Evolutionary conservation across 257 asterid genomes (phyloP), one percentile per base, ranked within the genome.

Genomic region (Sherardia arvensis): DNA sequence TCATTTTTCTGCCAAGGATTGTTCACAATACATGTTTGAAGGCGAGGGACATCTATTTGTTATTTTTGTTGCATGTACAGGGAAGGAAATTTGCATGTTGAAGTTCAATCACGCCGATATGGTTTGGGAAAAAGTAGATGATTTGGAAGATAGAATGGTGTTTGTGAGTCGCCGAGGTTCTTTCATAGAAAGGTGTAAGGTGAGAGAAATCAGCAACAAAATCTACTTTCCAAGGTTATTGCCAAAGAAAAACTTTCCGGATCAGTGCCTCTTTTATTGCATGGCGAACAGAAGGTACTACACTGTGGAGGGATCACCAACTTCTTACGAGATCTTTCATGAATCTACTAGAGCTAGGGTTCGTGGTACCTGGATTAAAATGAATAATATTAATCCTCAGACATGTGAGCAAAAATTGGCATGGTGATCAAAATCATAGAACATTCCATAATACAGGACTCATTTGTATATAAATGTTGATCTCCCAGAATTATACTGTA

Each of bases 111-210:
- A 17, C 27, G 8, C 3, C 2, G 34, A 30, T 7, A 33, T n/a
- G 63, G 2, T 15, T 34, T 73, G 78, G 74, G 22, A 1, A 1
- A 28, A 14, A 6, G 45, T 68, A 3, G 20, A 48, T 14, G 53
- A 49, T 59, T 59, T 73, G 45, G 74, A 69, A 1, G 70, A 68
- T 5, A 63, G 59, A 23, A 57, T 63, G 64, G 23, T 68, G 34
- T 68, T 55, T 17, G 40, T 73, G 11, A 64, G 74, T 11, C 48
- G 17, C n/a, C 12, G 1, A 12, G n/a, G 12, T 40, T 40, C 6
- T 40, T 40, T 40, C n/a, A 40, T 40, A n/a, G 48, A 40, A n/a
- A 14, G 48, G 48, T 14, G n/a, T 40, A 40, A 40, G 48, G n/a
- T 12, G 48, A 12, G 17, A 2, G 48, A 5, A 40, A 8, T n/a